Conservation (phyloP, 306 rosid species). For the Rubus parviflorus region DNA sequence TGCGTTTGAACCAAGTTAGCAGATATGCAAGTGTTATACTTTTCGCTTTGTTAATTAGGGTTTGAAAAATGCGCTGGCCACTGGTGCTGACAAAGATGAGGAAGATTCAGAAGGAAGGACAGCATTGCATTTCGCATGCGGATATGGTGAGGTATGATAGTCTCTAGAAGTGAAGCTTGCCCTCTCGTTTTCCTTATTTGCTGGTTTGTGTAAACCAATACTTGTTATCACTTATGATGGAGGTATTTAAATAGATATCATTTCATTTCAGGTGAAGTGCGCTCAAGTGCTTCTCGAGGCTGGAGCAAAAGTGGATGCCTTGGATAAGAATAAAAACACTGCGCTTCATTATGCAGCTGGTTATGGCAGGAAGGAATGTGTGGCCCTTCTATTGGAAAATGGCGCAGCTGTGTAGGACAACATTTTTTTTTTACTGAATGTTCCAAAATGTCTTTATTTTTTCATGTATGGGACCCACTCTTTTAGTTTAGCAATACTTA, state of each 20-base stretch:
- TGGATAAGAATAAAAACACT: slow-evolving; percentile 93
- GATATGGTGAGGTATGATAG: slow-evolving; percentile 92
- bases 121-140: slow-evolving; percentile 97
- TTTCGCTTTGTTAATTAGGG: slow-evolving; percentile 53
- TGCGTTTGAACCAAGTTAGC: not conserved
- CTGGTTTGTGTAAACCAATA: not conserved
- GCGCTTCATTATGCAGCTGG: slow-evolving; percentile 99
- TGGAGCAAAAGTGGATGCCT: slow-evolving; percentile 91
- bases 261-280: slow-evolving; percentile 75
- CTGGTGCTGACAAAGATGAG: slow-evolving; percentile 95
- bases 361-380: slow-evolving; percentile 96
- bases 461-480: not conserved
- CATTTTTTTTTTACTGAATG: not conserved
- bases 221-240: not conserved
- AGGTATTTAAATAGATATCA: not conserved
- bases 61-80: slow-evolving; percentile 71
- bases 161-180: not conserved
- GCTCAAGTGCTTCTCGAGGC: slow-evolving; percentile 95
- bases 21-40: slow-evolving; percentile 24
- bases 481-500: not conserved
- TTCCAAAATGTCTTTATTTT: not conserved
- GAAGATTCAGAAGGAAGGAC: slow-evolving; percentile 98
- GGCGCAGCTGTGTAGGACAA: slow-evolving; percentile 94
- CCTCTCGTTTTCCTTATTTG: not conserved
- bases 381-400: slow-evolving; percentile 82